phyloP scores from a whole-genome alignment of 371 early-diverging fungal genomes.

The Apophysomyces ossiformis region DNA sequence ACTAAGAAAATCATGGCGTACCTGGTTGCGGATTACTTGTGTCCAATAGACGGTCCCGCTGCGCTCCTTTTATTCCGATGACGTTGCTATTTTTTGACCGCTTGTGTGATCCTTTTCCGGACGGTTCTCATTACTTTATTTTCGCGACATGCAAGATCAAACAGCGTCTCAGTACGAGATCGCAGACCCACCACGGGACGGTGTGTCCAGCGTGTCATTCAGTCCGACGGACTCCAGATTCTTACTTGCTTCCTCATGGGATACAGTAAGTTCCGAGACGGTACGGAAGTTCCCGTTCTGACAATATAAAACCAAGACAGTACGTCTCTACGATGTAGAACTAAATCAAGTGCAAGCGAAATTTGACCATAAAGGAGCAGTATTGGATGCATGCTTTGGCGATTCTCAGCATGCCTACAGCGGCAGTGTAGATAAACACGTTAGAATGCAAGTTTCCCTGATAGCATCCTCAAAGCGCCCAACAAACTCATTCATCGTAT shows the following conservation, averaged over 20 bases:
- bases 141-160: slow-evolving; percentile 26
- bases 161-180: slow-evolving; percentile 66
- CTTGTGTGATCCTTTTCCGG: neutral
- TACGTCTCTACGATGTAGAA: slow-evolving; percentile 81
- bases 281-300: neutral
- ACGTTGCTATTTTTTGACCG: too few species aligned
- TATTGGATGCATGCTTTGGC: slow-evolving; percentile 78
- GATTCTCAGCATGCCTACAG: slow-evolving; percentile 56
- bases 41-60: too few species aligned
- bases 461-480: slow-evolving; percentile 6
- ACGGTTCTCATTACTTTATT: neutral
- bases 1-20: too few species aligned
- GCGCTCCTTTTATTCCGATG: too few species aligned
- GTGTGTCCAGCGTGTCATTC: slow-evolving; percentile 80
- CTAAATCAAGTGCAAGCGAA: slow-evolving; percentile 56
- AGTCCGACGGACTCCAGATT: slow-evolving; percentile 61
- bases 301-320: slow-evolving; percentile 35
- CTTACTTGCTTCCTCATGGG: slow-evolving; percentile 89
- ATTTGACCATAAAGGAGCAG: slow-evolving; percentile 69
- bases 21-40: too few species aligned
- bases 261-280: slow-evolving; percentile 62
- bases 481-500: slow-evolving; percentile 14
- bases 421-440: slow-evolving; percentile 71
- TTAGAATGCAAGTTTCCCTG: slow-evolving; percentile 58
- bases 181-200: slow-evolving; percentile 85